Evolutionary conservation across 371 early-diverging fungal species (phyloP).

Genomic region (Rozella allomycis): DNA sequence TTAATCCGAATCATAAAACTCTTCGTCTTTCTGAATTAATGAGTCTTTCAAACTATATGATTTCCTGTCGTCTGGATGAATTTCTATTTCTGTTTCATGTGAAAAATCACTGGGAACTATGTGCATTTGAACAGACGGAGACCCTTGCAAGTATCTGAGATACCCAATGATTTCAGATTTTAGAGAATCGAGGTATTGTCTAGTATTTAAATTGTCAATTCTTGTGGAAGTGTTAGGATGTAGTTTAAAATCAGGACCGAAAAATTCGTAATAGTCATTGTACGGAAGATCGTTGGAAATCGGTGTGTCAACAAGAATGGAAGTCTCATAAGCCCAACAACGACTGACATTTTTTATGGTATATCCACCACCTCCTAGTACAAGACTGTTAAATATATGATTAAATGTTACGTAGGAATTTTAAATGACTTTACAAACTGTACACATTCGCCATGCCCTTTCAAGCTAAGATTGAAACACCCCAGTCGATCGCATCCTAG

Average conservation of each 20-base stretch:
- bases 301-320: slow-evolving; percentile 59
- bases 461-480: slow-evolving; percentile 90
- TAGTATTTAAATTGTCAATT: too few species aligned
- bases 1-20: too few species aligned
- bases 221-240: too few species aligned
- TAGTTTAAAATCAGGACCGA: slow-evolving; percentile 71
- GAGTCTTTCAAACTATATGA: too few species aligned
- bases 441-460: slow-evolving; percentile 75
- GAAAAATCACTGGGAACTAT: slow-evolving; percentile 36
- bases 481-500: slow-evolving; percentile 96
- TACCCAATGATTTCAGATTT: slow-evolving; percentile 66
- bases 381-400: too few species aligned
- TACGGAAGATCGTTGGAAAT: slow-evolving; percentile 64
- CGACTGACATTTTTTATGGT: slow-evolving; percentile 94
- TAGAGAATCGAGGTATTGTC: slow-evolving; percentile 53
- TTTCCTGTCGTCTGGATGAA: too few species aligned
- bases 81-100: too few species aligned
- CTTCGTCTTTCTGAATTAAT: too few species aligned
- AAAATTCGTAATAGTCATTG: slow-evolving; percentile 83
- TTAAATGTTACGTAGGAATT: slow-evolving; percentile 75
- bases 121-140: slow-evolving; percentile 94
- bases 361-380: slow-evolving; percentile 98
- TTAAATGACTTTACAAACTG: slow-evolving; percentile 77
- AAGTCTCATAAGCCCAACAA: slow-evolving; percentile 96
- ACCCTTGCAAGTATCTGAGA: slow-evolving; percentile 60